Percentiles rank a stretch among this genome's conserved stretches.
Conservation (phyloP, 805 yeast species). For the Candida sonorensis region DNA sequence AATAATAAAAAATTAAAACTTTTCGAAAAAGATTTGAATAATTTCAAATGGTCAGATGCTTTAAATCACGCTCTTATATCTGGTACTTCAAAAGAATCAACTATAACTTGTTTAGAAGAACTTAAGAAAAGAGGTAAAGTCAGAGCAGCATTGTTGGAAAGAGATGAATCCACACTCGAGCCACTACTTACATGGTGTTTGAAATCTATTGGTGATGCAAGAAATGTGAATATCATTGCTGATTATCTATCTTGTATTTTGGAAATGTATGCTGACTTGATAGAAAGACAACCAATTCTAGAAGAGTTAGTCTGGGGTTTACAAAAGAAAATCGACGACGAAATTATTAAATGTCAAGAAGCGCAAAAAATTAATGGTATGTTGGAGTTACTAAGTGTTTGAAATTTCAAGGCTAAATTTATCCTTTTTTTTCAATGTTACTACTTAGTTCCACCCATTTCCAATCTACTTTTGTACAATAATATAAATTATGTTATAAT, state of each 20-base stretch:
- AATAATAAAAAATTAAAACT: conserved; percentile 58
- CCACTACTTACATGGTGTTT: conserved; percentile 83
- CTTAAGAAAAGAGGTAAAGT: conserved; percentile 85
- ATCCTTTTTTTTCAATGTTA: too few relatives aligned
- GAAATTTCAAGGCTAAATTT: conserved; percentile 17
- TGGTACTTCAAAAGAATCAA: conserved; percentile 74
- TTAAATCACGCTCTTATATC: conserved; percentile 77
- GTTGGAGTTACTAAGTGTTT: conserved; percentile 72
- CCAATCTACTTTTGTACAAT: too few relatives aligned
- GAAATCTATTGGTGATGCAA: conserved; percentile 69
- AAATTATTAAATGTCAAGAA: conserved; percentile 74
- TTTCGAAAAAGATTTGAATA: conserved; percentile 78
- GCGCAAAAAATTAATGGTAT: conserved; percentile 90
- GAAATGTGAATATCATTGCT: conserved; percentile 56
- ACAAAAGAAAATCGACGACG: conserved; percentile 54
- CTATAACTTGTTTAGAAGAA: conserved; percentile 79
- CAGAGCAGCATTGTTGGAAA: conserved; percentile 66
- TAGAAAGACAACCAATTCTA: conserved; percentile 70
- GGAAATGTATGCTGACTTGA: conserved; percentile 68
- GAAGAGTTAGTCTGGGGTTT: conserved; percentile 64
- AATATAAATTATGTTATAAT: too few relatives aligned
- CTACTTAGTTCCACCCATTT: too few relatives aligned
- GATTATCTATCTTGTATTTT: conserved; percentile 63
- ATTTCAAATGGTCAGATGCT: conserved; percentile 91
- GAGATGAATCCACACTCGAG: conserved; percentile 77